Evolutionary conservation across 345 rosid genomes (phyloP).

Genomic region (Fremontodendron californicum): DNA sequence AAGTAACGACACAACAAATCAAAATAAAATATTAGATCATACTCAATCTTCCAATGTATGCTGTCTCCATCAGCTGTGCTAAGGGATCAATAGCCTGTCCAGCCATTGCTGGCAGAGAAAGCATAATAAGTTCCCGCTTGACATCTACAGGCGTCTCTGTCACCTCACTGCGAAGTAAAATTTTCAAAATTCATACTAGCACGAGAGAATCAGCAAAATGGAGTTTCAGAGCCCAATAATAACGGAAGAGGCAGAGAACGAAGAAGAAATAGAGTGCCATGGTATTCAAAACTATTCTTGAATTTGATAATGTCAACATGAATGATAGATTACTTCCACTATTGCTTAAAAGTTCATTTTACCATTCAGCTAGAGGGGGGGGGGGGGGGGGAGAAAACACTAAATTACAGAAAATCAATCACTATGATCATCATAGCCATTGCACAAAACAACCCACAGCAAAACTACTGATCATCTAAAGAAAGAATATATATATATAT

Average conservation of each 20-base stretch:
- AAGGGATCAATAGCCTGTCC: slow-evolving; percentile 93
- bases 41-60: slow-evolving; percentile 93
- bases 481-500: background rate
- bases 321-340: background rate
- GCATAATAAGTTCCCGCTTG: slow-evolving; percentile 67
- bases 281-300: background rate
- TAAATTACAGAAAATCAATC: background rate
- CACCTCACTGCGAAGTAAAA: slow-evolving; percentile 39
- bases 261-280: background rate
- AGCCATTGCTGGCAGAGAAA: slow-evolving; percentile 82
- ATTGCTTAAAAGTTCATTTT: background rate
- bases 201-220: background rate
- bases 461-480: background rate
- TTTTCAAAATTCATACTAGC: slow-evolving; percentile 10
- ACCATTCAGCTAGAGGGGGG: background rate
- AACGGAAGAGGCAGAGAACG: background rate
- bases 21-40: slow-evolving; percentile 14
- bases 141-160: slow-evolving; percentile 32
- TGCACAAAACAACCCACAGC: background rate
- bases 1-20: background rate
- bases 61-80: slow-evolving; percentile 86
- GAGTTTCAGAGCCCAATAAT: background rate
- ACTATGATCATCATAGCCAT: background rate
- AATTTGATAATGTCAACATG: background rate
- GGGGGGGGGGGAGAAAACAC: background rate